A percentile compares a stretch with the other conserved stretches of the same genome.
phyloP scores from a whole-genome alignment of 257 asterid species.

The Euphrasia confusa region DNA sequence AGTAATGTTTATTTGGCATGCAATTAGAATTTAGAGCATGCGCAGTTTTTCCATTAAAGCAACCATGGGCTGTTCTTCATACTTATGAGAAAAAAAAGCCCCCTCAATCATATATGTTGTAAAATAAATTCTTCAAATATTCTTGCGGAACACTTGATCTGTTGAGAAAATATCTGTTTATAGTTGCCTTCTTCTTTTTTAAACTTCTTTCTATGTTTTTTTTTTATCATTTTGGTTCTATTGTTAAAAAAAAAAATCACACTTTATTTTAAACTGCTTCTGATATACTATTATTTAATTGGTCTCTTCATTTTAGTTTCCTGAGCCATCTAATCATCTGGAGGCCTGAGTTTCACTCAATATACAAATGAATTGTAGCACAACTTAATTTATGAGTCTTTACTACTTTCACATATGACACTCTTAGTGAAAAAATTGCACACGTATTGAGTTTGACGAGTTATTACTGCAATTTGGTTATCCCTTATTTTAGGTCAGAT shows the following conservation, averaged over 20 bases:
- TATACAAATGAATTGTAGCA: too few species aligned
- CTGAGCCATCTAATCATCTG: neutral
- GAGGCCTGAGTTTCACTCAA: neutral
- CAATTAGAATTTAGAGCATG: neutral
- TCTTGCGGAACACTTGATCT: neutral
- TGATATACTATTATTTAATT: neutral
- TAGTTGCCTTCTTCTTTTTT: neutral
- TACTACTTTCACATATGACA: too few species aligned
- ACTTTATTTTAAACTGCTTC: neutral
- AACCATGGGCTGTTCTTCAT: neutral
- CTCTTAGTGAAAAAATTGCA: neutral
- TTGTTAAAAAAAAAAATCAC: neutral
- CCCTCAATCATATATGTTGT: slow-evolving; percentile 4
- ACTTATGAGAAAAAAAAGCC: neutral
- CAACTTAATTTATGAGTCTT: too few species aligned
- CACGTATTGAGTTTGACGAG: neutral
- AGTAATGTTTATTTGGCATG: slow-evolving; percentile 10
- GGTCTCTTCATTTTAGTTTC: neutral
- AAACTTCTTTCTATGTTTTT: neutral
- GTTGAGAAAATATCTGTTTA: neutral
- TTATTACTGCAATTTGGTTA: neutral
- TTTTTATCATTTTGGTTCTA: neutral
- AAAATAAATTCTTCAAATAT: too few species aligned
- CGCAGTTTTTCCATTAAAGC: neutral
- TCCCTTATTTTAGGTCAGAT: neutral